These are phyloP conservation scores for Cladophialophora exuberans DNA, from an alignment of 2,329 filamentous ascomycete species.

Conservation along the genomic window DNA sequence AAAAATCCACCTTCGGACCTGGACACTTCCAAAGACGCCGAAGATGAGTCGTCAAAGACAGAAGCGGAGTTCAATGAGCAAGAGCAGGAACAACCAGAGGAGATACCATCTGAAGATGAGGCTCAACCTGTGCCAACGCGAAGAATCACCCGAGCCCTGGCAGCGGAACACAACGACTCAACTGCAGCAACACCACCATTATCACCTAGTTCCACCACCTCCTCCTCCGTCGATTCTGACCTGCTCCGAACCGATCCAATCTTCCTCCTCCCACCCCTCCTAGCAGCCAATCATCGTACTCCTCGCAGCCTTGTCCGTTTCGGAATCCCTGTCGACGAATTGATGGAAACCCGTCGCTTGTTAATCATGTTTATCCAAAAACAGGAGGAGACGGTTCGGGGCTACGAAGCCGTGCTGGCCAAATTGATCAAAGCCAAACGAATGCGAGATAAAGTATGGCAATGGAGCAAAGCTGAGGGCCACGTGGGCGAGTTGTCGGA, in stretches of 20 bases:
- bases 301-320: conserved; percentile 53
- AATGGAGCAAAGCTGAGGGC: conserved; percentile 65
- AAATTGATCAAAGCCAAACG: conserved; percentile 63
- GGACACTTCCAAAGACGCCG: neutral
- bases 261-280: conserved; percentile 56
- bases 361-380: conserved; percentile 67
- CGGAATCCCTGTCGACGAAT: conserved; percentile 61
- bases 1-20: neutral
- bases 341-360: conserved; percentile 64
- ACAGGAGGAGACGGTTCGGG: conserved; percentile 65
- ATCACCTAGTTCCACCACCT: conserved; percentile 38
- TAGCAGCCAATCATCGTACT: conserved; percentile 59
- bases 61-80: conserved; percentile 26
- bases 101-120: conserved; percentile 17
- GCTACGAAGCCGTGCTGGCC: conserved; percentile 58
- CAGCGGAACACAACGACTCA: conserved; percentile 43
- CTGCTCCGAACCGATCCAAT: conserved; percentile 55
- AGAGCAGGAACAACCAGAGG: conserved; percentile 15
- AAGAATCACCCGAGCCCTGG: conserved; percentile 50
- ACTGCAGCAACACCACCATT: conserved; percentile 33
- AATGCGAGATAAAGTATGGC: conserved; percentile 61
- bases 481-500: conserved; percentile 69
- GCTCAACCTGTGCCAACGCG: conserved; percentile 45
- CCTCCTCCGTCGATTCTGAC: conserved; percentile 44
- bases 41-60: conserved; percentile 18